Evolutionary conservation across 371 early-diverging fungal species (phyloP), one percentile per base, ranked within the genome.

Genomic region (Zopfochytrium polystomum): DNA sequence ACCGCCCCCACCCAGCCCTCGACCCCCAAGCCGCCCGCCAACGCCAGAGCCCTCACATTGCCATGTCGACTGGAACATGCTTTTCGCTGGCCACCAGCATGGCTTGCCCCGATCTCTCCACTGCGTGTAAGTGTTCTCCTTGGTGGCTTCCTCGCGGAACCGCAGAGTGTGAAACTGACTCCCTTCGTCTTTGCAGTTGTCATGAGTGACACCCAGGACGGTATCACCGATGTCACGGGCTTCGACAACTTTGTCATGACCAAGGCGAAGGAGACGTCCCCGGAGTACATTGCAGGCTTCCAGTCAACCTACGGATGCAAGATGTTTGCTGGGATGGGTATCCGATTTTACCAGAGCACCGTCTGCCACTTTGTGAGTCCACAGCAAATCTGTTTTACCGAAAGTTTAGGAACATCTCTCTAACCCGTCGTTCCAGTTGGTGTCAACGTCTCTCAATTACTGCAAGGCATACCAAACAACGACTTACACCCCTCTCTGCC

Each of bases 311-410:
- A 60, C 48, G 60, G 54, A 15, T 71, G 71, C 35, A 44, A 63
- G 25, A 47, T 27, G 3, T 71, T 55, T 44, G 56, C 44, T 42
- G 71, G 71, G 7, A 20, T 4, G 18, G 46, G 47, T 1, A 31
- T 52, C 31, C 52, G 71, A 4, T 71, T 38, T 35, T 57, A 60
- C 33, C 32, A 34, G 38, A 63, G 64, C 18, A 42, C 57, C 7
- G 22, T 59, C 13, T 74, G 74, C 64, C 55, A 65, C 63, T 68
- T 58, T 47, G 55, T 63, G 52, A 45, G 46, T 56, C 25, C 32
- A 42, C 13, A n/a, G 20, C 13, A 11, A n/a, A 26, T 54, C 23
- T 11, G 13, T 26, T 38, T 26, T 6, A 20, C 20, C 32, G 18
- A 54, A 15, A 56, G 57, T 56, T 56, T 53, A 29, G 62, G 49